These are phyloP conservation scores for Alternaria incomplexa DNA, from an alignment of 2,329 filamentous ascomycete species.

Conservation along the genomic window DNA sequence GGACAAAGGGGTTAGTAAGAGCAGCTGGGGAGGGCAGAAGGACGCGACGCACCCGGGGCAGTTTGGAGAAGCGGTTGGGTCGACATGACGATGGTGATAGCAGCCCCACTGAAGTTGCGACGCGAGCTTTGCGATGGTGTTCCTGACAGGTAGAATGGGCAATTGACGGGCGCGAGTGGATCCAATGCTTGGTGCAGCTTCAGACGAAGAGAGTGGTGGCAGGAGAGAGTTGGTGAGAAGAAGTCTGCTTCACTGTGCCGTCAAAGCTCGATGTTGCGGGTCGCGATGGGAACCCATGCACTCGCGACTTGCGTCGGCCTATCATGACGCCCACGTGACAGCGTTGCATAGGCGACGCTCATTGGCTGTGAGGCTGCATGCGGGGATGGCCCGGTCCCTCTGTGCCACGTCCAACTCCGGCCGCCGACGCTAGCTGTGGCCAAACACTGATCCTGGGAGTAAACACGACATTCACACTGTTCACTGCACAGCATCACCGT, in stretches of 20 bases:
- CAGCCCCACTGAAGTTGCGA: constrained; percentile 19
- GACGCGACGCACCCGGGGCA: constrained; percentile 72
- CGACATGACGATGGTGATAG: constrained; percentile 70
- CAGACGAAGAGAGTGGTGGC: not conserved
- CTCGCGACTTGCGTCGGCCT: constrained; percentile 19
- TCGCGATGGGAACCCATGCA: constrained; percentile 11
- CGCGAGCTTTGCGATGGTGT: constrained; percentile 10
- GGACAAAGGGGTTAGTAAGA: constrained; percentile 12
- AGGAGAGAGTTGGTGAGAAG: not conserved
- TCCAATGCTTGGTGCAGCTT: constrained; percentile 12
- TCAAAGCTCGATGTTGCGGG: constrained; percentile 4
- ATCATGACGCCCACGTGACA: constrained; percentile 37
- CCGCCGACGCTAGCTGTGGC: constrained; percentile 2
- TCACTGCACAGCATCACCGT: not conserved
- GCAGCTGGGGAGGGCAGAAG: not conserved
- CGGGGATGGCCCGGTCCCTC: not conserved
- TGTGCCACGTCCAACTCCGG: constrained; percentile 11
- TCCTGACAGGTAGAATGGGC: constrained; percentile 1
- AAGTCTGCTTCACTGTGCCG: constrained; percentile 4
- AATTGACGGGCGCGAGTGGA: constrained; percentile 7
- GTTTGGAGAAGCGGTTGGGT: constrained; percentile 95
- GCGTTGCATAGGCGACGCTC: not conserved
- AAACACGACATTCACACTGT: constrained; percentile 20
- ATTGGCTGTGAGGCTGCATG: constrained; percentile 1
- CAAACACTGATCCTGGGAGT: constrained; percentile 25